Conservation (phyloP, 768 basidiomycete genomes). For the Cystofilobasidium bisporidii region DNA sequence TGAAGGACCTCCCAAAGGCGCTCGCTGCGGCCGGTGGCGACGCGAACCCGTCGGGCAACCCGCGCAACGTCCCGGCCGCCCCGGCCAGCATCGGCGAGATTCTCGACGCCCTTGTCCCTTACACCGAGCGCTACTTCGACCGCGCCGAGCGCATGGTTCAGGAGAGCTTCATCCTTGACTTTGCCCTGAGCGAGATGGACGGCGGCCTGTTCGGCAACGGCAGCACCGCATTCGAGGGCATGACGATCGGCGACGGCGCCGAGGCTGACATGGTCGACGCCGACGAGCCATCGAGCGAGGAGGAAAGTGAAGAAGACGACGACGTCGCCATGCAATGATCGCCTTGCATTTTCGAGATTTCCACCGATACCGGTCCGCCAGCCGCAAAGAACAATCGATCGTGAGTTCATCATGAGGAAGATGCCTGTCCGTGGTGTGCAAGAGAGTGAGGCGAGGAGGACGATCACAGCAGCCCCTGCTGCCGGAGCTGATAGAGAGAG, state of each 20-base stretch:
- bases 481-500: slow-evolving; percentile 19
- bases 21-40: slow-evolving; percentile 29
- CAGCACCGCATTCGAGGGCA: not conserved
- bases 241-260: not conserved
- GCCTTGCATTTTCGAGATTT: no score
- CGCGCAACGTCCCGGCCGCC: slow-evolving; percentile 26
- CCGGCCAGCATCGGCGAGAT: slow-evolving; percentile 55
- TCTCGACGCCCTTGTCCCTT: slow-evolving; percentile 77
- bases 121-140: slow-evolving; percentile 83
- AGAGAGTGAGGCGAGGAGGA: not conserved
- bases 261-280: slow-evolving; percentile 9
- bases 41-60: slow-evolving; percentile 10
- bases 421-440: no score
- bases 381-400: not conserved
- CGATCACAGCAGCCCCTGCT: slow-evolving; percentile 8
- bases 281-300: not conserved
- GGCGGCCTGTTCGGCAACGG: slow-evolving; percentile 24
- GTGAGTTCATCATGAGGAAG: not conserved
- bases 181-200: slow-evolving; percentile 28
- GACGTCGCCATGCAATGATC: not conserved
- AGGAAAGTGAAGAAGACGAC: slow-evolving; percentile 5
- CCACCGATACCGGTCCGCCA: not conserved
- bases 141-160: slow-evolving; percentile 78
- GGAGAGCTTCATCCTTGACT: slow-evolving; percentile 93
- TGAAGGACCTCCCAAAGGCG: slow-evolving; percentile 25